A percentile compares a stretch with the other conserved stretches of the same genome.
Evolutionary conservation across 148 eudicot species (phyloP).

Genomic region (Nepenthes mirabilis): DNA sequence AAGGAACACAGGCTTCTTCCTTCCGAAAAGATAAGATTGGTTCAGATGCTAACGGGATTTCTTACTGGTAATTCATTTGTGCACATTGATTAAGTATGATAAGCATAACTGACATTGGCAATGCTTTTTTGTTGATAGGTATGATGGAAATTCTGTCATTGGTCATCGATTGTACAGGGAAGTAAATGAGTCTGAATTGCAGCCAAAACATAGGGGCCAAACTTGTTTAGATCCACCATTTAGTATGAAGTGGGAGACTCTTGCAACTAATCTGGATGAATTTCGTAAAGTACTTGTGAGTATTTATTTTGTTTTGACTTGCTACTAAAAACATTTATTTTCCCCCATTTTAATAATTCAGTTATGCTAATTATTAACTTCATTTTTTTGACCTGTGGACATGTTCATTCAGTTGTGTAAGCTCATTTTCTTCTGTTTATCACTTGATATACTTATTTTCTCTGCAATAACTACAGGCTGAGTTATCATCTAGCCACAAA

Average conservation of each 20-base stretch:
- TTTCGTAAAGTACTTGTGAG: constrained; percentile 66
- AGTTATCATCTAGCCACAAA: constrained; percentile 43
- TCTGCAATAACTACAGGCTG: constrained; percentile 34
- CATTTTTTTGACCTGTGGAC: neutral
- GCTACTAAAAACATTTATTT: neutral
- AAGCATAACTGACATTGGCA: neutral
- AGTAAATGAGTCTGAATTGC: constrained; percentile 22
- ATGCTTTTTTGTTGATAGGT: constrained; percentile 34
- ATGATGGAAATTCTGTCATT: constrained; percentile 55
- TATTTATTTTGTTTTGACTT: neutral
- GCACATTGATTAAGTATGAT: neutral
- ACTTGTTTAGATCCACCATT: constrained; percentile 9
- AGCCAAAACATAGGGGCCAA: constrained; percentile 27
- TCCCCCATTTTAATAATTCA: neutral
- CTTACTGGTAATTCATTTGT: constrained; percentile 46
- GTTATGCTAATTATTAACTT: neutral
- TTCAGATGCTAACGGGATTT: constrained; percentile 30
- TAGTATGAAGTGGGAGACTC: constrained; percentile 57
- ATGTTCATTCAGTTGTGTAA: constrained; percentile 2
- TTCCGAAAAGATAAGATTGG: constrained; percentile 61
- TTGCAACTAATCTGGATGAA: constrained; percentile 86
- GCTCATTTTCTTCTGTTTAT: neutral
- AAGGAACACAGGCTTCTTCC: constrained; percentile 33
- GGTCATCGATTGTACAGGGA: constrained; percentile 84
- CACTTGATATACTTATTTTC: neutral